Evolutionary conservation across 1,284 basidiomycete genomes (phyloP).

Genomic region (Rhodotorula sp.): DNA sequence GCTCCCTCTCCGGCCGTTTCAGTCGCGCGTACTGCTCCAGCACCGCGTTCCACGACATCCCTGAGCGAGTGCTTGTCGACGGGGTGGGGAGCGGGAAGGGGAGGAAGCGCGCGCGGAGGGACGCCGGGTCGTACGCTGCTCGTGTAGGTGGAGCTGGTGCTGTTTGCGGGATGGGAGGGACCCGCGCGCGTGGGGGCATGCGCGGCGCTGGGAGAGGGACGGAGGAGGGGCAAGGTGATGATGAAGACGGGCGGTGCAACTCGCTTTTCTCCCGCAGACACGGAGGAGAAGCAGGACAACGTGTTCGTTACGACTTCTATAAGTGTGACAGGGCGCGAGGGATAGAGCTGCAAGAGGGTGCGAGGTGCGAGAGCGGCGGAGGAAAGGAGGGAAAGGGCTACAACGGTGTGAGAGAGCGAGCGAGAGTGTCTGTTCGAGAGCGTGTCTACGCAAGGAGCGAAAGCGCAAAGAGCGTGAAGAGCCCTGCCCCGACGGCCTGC

Average conservation of each 20-base stretch:
- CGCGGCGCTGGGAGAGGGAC: background rate
- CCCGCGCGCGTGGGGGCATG: background rate
- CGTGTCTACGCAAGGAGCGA: constrained; percentile 1
- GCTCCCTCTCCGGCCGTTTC: constrained; percentile 55
- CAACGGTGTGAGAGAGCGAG: background rate
- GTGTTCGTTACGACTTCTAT: no score
- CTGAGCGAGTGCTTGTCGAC: background rate
- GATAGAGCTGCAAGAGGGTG: no score
- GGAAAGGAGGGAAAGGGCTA: background rate
- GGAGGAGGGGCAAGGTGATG: background rate
- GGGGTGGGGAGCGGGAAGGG: constrained; percentile 22
- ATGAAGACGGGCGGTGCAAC: background rate
- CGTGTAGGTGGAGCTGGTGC: background rate
- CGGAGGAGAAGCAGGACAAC: no score
- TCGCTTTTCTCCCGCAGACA: no score
- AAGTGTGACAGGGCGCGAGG: no score
- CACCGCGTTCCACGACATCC: constrained; percentile 51
- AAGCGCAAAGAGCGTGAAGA: constrained; percentile 15
- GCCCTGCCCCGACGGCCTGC: background rate
- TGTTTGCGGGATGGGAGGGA: background rate
- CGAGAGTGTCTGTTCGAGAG: background rate
- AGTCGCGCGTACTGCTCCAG: constrained; percentile 66
- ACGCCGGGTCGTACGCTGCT: constrained; percentile 1
- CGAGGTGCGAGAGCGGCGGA: no score
- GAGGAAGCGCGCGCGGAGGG: constrained; percentile 30